Percentiles rank a stretch among this genome's conserved stretches.
These are phyloP conservation scores for Diaporthe vexans DNA, from an alignment of 2,329 filamentous ascomycete genomes.

Conservation along the genomic window DNA sequence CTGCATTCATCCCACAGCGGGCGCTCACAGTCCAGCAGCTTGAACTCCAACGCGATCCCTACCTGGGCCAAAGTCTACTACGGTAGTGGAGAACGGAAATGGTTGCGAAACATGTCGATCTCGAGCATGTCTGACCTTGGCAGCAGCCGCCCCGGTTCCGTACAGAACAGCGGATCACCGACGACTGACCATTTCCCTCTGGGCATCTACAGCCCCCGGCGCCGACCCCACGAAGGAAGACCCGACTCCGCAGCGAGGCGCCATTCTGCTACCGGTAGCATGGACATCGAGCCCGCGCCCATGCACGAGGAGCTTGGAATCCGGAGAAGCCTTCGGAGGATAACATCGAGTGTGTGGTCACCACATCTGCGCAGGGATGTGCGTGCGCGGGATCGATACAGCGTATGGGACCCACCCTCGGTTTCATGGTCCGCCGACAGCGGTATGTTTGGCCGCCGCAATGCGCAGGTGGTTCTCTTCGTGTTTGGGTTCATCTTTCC, in stretches of 20 bases:
- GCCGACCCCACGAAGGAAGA: constrained; percentile 57
- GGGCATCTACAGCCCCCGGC: constrained; percentile 61
- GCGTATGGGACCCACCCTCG: constrained; percentile 81
- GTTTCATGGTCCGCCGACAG: constrained; percentile 74
- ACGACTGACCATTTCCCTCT: constrained; percentile 63
- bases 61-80: constrained; percentile 79
- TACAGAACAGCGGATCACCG: constrained; percentile 60
- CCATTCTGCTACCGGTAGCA: constrained; percentile 53
- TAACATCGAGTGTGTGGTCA: constrained; percentile 77
- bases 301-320: constrained; percentile 48
- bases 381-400: constrained; percentile 66
- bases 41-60: constrained; percentile 60
- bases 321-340: constrained; percentile 57
- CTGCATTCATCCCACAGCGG: constrained; percentile 64
- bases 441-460: constrained; percentile 74
- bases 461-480: constrained; percentile 82
- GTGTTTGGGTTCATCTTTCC: constrained; percentile 84
- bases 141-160: constrained; percentile 62
- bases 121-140: constrained; percentile 61
- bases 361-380: constrained; percentile 78
- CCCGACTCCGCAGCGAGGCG: constrained; percentile 45
- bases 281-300: constrained; percentile 60
- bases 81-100: constrained; percentile 72
- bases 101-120: constrained; percentile 62
- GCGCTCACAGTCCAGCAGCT: constrained; percentile 61